These are phyloP conservation scores for Saitozyma podzolica DNA, from an alignment of 768 basidiomycete species.

Conservation along the genomic window DNA sequence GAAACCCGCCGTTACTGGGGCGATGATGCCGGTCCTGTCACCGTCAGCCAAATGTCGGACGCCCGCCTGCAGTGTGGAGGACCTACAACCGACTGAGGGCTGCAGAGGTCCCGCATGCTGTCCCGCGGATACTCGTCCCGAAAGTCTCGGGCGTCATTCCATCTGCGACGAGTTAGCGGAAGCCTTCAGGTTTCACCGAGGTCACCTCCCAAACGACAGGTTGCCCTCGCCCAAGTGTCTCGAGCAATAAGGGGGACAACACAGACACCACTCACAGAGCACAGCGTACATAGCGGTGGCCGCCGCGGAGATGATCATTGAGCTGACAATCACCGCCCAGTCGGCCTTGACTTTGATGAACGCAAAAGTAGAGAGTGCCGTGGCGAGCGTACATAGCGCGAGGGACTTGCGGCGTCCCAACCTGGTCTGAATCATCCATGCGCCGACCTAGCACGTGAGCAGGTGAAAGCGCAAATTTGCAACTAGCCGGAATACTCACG, in stretches of 20 bases:
- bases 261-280: slow-evolving; percentile 38
- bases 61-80: neutral
- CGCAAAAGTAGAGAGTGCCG: slow-evolving; percentile 44
- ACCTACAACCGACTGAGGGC: slow-evolving; percentile 49
- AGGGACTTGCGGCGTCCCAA: slow-evolving; percentile 47
- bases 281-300: slow-evolving; percentile 53
- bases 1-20: slow-evolving; percentile 46
- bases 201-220: neutral
- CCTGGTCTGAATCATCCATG: slow-evolving; percentile 48
- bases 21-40: slow-evolving; percentile 44
- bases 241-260: neutral
- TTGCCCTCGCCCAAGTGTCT: neutral
- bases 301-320: slow-evolving; percentile 46
- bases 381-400: slow-evolving; percentile 47
- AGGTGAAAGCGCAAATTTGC: neutral
- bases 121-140: slow-evolving; percentile 47
- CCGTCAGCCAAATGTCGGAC: neutral
- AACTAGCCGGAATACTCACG: slow-evolving; percentile 15
- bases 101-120: slow-evolving; percentile 51
- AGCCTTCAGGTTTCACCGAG: neutral
- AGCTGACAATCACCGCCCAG: slow-evolving; percentile 45
- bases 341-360: slow-evolving; percentile 39
- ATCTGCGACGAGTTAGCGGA: slow-evolving; percentile 22
- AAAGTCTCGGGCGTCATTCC: slow-evolving; percentile 53
- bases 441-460: slow-evolving; percentile 37